Conservation (phyloP, 164 flowering plant genomes). For the Annona cherimola region DNA sequence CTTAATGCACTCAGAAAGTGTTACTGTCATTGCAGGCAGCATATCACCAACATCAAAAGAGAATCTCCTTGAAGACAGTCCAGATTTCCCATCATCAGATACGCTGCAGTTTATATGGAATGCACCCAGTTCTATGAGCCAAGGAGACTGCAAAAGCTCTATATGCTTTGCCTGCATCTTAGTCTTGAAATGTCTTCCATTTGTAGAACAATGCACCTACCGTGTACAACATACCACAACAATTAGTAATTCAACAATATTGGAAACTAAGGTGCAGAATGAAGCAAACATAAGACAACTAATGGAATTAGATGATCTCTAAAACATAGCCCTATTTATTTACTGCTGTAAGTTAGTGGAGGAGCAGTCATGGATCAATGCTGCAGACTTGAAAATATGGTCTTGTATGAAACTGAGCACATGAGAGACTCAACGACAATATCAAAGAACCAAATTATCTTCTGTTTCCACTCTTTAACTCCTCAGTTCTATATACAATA, state of each 20-base stretch:
- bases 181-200: conserved; percentile 65
- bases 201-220: conserved; percentile 74
- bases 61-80: conserved; percentile 29
- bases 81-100: conserved; percentile 25
- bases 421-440: too few relatives aligned
- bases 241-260: too few relatives aligned
- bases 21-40: conserved; percentile 46
- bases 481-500: too few relatives aligned
- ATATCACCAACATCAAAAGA: conserved; percentile 37
- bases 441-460: too few relatives aligned
- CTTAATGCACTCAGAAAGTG: conserved; percentile 50
- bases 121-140: conserved; percentile 88
- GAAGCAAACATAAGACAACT: too few relatives aligned
- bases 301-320: neutral
- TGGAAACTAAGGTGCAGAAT: too few relatives aligned
- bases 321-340: too few relatives aligned
- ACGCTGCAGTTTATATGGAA: conserved; percentile 53
- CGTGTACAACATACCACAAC: neutral
- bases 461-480: too few relatives aligned
- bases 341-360: too few relatives aligned
- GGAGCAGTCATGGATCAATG: too few relatives aligned
- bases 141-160: conserved; percentile 84
- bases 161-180: conserved; percentile 62
- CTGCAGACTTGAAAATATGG: too few relatives aligned
- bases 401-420: too few relatives aligned